Evolutionary conservation across 192 early-diverging fungal species (phyloP).

Genomic region (Backusella luteola): DNA sequence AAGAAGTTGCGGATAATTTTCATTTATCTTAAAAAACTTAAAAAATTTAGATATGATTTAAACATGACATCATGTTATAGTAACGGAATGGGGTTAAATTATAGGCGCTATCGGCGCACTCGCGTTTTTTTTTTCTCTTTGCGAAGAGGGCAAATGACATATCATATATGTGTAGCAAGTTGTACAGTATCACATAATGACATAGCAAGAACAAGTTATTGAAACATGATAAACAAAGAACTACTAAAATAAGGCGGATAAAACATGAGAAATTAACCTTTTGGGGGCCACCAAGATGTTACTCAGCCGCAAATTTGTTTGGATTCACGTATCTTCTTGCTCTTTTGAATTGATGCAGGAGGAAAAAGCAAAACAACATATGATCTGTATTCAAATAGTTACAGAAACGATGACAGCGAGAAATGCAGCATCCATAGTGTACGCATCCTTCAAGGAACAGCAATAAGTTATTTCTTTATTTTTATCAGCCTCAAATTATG

Average conservation of each 20-base stretch:
- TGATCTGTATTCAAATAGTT: not conserved
- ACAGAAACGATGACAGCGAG: not conserved
- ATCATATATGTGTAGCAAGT: not conserved
- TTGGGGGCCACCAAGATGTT: not conserved
- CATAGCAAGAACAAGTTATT: not conserved
- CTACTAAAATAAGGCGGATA: not conserved
- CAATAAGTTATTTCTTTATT: not conserved
- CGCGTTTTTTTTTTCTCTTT: too few species aligned
- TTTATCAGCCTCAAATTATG: not conserved
- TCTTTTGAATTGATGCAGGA: not conserved
- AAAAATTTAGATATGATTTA: not conserved
- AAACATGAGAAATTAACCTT: not conserved
- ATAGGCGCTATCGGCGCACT: too few species aligned
- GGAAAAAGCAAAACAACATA: not conserved
- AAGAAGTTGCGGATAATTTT: not conserved
- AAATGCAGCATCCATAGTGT: not conserved
- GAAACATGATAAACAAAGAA: not conserved
- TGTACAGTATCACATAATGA: not conserved
- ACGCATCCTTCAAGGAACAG: not conserved
- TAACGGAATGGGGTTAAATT: not conserved
- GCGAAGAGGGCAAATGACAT: too few species aligned
- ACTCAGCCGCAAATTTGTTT: not conserved
- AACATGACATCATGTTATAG: not conserved
- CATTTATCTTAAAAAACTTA: not conserved
- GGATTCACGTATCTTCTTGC: not conserved